Evolutionary conservation across 1,139 yeast species (phyloP), one percentile per base, ranked within the genome.

Genomic region (Saccharomycopsis hybrid): DNA sequence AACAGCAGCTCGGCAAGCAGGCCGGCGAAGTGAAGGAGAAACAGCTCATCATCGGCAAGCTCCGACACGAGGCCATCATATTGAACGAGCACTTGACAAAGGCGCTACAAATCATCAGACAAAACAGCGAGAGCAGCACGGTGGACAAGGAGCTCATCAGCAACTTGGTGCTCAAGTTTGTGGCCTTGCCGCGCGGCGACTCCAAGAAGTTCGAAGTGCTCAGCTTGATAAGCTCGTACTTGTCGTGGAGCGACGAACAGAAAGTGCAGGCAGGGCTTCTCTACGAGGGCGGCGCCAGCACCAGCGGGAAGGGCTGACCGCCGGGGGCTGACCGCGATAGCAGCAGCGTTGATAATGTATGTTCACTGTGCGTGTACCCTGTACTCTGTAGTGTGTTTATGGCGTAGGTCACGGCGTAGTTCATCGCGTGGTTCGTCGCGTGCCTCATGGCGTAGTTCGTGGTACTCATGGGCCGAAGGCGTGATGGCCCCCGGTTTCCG

Each of bases 31-130:
- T 74, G 11, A 85, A 85, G 58, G 88, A 82, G 56, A 89, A 88
- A 65, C 90, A 81, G 55, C 70, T 89, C 30, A 75, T 82, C 48
- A 78, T 92, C 47, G 97, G 97, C 3, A 92, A 92, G 63, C 73
- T 92, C 49, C 79, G 97, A 50, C 97, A 92, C 63, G 97, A 92
- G 65, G 95, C 96, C 1, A 92, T 92, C n/a, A 87, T 88, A 33
- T 69, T 90, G 51, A 92, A 92, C 63, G 98, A 92, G 62, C 98
- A 92, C 68, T 69, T 92, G 53, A 89, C 96, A 18, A 90, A 92
- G 62, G 95, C 97, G 1, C 68, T 94, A 53, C 80, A 89, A 18
- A 71, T 90, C 65, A 80, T 92, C 54, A 89, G 89, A 60, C 81
- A 82, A 58, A 81, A 77, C 47, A 77, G 85, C 49, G 81, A 80